Evolutionary conservation across 2,329 filamentous ascomycete species (phyloP), one percentile per base, ranked within the genome.

Genomic region (Cladosporium sp.): DNA sequence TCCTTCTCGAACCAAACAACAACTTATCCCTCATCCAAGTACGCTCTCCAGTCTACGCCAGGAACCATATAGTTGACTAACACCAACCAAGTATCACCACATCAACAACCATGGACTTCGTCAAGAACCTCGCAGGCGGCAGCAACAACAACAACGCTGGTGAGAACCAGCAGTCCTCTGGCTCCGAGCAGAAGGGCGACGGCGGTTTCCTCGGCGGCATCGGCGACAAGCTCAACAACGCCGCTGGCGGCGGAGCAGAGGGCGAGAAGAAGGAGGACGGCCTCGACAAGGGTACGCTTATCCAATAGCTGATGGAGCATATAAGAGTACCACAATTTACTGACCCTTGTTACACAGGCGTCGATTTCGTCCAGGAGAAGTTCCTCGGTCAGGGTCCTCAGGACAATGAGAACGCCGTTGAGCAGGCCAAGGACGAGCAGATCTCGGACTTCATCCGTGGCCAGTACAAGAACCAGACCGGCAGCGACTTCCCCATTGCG

Each of bases 281-380:
- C n/a, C 83, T 94, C 55, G 90, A 94, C 77, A 94, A 94, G 78
- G 87, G 89, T 90, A n/a, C n/a, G n/a, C n/a, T n/a, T n/a, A n/a
- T n/a, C n/a, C n/a, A n/a, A n/a, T n/a, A n/a, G n/a, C n/a, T n/a
- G n/a, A n/a, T n/a, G n/a, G n/a, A n/a, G n/a, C n/a, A n/a, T n/a
- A n/a, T n/a, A n/a, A n/a, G n/a, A n/a, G n/a, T n/a, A n/a, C 30
- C 42, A 22, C 12, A 49, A 4, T 36, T n/a, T 6, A 17, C 64
- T 62, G 30, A 61, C 49, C 25, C 17, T 59, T 51, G 15, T 14
- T 14, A 12, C 42, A 17, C 63, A 93, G 90, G 84, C 55, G 79
- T 93, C 78, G 90, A 94, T 74, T 84, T 82, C 63, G 82, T 92
- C 22, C 90, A 95, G 75, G 84, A 94, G 74, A 84, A 89, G 63